Conservation (phyloP, 139 green algal species). For the Raphidocelis subcapitata region DNA sequence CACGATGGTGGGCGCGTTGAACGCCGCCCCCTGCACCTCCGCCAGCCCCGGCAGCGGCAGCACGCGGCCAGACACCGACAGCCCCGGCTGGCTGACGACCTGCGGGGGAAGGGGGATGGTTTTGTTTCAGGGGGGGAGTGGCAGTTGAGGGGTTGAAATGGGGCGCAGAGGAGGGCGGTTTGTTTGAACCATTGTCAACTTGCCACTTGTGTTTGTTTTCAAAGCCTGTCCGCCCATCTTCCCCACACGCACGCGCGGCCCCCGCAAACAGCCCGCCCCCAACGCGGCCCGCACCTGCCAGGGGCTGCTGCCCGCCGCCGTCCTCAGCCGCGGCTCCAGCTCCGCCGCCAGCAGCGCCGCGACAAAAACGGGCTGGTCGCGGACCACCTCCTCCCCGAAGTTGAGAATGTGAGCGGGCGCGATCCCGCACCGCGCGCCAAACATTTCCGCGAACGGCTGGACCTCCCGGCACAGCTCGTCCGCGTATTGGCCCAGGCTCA, state of each 20-base stretch:
- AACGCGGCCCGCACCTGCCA: slow-evolving; percentile 62
- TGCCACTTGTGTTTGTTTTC: no score
- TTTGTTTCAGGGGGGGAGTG: no score
- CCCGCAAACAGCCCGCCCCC: neutral
- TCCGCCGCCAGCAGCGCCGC: slow-evolving; percentile 56
- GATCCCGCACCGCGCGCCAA: slow-evolving; percentile 52
- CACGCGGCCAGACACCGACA: slow-evolving; percentile 33
- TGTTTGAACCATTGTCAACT: no score
- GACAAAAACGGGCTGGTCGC: slow-evolving; percentile 75
- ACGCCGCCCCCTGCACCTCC: slow-evolving; percentile 62
- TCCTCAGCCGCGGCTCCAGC: slow-evolving; percentile 63
- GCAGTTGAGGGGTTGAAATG: no score
- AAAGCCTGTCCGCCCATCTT: no score
- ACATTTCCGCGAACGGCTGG: slow-evolving; percentile 70
- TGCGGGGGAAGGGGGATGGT: slow-evolving; percentile 14
- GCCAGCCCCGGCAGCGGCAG: slow-evolving; percentile 45
- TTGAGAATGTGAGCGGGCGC: slow-evolving; percentile 71
- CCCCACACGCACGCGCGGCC: no score
- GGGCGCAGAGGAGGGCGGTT: no score
- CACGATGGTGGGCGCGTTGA: slow-evolving; percentile 49
- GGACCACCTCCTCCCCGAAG: slow-evolving; percentile 89
- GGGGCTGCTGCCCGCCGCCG: slow-evolving; percentile 55
- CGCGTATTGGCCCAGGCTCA: slow-evolving; percentile 66
- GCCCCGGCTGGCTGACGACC: slow-evolving; percentile 57
- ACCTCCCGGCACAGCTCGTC: slow-evolving; percentile 62